Percentiles rank a stretch among this genome's conserved stretches.
Evolutionary conservation across 1,139 yeast species (phyloP).

Genomic region (Pneumocystis canis): DNA sequence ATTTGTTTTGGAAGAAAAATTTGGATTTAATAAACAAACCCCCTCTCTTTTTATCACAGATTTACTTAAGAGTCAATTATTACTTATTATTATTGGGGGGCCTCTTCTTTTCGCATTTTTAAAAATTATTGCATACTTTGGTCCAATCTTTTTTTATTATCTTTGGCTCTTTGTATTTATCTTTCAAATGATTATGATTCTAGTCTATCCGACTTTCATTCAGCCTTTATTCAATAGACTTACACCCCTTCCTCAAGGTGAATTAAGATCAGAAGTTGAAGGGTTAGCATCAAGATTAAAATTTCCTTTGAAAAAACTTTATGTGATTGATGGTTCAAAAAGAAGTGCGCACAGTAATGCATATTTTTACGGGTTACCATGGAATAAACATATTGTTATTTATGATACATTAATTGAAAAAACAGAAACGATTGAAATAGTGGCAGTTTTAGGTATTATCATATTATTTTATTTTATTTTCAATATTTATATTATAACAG

Average conservation of each 20-base stretch:
- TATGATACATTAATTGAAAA: conserved; percentile 80
- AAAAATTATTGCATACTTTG: conserved; percentile 66
- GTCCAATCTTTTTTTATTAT: conserved; percentile 67
- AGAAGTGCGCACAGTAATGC: conserved; percentile 95
- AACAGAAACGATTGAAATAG: conserved; percentile 62
- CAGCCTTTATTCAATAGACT: conserved; percentile 86
- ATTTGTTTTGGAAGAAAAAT: conserved; percentile 81
- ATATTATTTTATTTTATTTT: neutral
- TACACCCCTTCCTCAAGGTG: conserved; percentile 82
- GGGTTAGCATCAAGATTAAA: conserved; percentile 55
- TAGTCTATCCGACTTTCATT: conserved; percentile 64
- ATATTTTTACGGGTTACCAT: conserved; percentile 86
- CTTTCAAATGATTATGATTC: conserved; percentile 59
- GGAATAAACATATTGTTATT: conserved; percentile 89
- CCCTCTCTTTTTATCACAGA: conserved; percentile 56
- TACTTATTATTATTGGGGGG: conserved; percentile 47
- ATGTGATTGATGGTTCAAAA: conserved; percentile 86
- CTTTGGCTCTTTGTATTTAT: conserved; percentile 55
- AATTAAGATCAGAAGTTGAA: conserved; percentile 69
- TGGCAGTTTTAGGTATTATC: conserved; percentile 49
- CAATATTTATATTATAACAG: conserved; percentile 22
- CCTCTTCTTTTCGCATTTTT: conserved; percentile 64
- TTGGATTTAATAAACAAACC: conserved; percentile 83
- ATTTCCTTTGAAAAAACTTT: conserved; percentile 75
- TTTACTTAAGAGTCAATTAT: conserved; percentile 41